These are phyloP conservation scores for Pyrenophora teres DNA, from an alignment of 2,329 filamentous ascomycete species.

Conservation along the genomic window DNA sequence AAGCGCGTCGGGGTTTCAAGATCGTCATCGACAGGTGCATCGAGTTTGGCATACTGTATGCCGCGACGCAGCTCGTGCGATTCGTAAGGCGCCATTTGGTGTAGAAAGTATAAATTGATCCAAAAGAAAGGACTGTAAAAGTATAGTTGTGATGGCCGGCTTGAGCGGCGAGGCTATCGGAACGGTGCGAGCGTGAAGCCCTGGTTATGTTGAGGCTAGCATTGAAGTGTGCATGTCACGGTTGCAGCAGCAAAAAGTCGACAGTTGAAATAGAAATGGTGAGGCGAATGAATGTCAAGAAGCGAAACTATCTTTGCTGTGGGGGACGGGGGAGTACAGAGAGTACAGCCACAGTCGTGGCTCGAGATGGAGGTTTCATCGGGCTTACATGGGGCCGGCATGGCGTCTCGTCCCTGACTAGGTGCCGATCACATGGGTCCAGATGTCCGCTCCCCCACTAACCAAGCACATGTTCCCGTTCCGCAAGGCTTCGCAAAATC, in stretches of 20 bases:
- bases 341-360: conserved; percentile 20
- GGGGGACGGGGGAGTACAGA: background rate
- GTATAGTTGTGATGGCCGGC: background rate
- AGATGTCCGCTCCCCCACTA: conserved; percentile 1
- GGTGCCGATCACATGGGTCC: conserved; percentile 12
- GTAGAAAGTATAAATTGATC: background rate
- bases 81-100: conserved; percentile 37
- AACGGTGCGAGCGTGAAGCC: conserved; percentile 19
- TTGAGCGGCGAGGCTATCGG: conserved; percentile 8
- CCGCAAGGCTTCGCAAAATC: conserved; percentile 1
- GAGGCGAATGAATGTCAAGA: background rate
- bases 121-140: background rate
- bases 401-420: conserved; percentile 19
- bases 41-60: conserved; percentile 44
- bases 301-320: background rate
- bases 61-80: conserved; percentile 44
- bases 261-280: background rate
- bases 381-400: conserved; percentile 6
- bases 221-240: conserved; percentile 6
- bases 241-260: background rate
- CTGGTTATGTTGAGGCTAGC: conserved; percentile 12
- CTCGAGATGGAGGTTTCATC: conserved; percentile 12
- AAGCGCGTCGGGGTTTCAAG: conserved; percentile 41
- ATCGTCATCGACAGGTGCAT: conserved; percentile 41
- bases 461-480: background rate